These are phyloP conservation scores for Domatiomyces globalis DNA, from an alignment of 2,329 filamentous ascomycete species.

Conservation along the genomic window DNA sequence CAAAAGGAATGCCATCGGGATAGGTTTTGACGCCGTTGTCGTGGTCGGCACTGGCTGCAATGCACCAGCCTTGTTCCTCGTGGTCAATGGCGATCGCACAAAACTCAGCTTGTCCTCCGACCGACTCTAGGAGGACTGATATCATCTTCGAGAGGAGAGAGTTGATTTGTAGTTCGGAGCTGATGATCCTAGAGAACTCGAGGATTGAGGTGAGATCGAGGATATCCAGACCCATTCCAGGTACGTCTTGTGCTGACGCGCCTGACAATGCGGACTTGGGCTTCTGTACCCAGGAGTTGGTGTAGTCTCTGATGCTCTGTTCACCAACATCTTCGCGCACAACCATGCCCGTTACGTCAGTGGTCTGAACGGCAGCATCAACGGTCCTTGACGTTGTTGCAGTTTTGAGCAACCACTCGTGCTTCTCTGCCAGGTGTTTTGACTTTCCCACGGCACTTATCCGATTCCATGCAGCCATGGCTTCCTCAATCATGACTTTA, in stretches of 20 bases:
- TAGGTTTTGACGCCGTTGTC: constrained; percentile 42
- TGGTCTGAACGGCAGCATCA: constrained; percentile 45
- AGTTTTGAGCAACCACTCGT: constrained; percentile 46
- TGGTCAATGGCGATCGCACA: constrained; percentile 48
- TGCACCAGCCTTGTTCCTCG: constrained; percentile 43
- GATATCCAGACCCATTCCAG: constrained; percentile 39
- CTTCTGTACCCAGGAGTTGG: constrained; percentile 13
- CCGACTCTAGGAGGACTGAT: constrained; percentile 50
- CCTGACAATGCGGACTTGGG: constrained; percentile 7
- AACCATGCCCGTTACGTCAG: constrained; percentile 19
- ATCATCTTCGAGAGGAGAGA: constrained; percentile 49
- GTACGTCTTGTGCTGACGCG: constrained; percentile 10
- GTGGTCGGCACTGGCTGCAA: constrained; percentile 46
- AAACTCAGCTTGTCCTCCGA: constrained; percentile 42
- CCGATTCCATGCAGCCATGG: constrained; percentile 44
- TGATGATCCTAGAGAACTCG: constrained; percentile 51
- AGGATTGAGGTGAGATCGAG: constrained; percentile 51
- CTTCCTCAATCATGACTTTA: constrained; percentile 42
- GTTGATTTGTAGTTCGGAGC: constrained; percentile 50
- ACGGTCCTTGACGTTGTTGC: constrained; percentile 37
- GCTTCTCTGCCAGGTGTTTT: constrained; percentile 42
- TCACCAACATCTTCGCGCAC: constrained; percentile 23
- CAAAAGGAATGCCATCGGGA: constrained; percentile 41
- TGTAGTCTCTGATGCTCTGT: constrained; percentile 20
- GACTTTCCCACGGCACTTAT: constrained; percentile 47